Percentiles rank a stretch among this genome's conserved stretches.
Evolutionary conservation across 306 rosid species (phyloP).

Genomic region (Pterocarpus macrocarpus): DNA sequence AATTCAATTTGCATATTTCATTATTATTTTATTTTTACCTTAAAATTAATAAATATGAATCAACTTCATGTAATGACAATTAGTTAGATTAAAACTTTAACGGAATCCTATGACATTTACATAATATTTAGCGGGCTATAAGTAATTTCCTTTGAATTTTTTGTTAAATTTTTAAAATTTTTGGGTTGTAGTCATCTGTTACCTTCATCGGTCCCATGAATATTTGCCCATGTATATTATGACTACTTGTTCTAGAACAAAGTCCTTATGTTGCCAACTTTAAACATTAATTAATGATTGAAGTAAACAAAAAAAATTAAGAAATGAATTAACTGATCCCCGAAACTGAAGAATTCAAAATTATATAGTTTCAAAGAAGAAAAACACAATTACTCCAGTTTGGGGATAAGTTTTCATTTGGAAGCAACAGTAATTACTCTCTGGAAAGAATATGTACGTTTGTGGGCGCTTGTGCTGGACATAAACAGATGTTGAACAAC

Average conservation of each 20-base stretch:
- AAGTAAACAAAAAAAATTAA: background rate
- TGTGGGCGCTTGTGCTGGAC: background rate
- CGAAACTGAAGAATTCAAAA: background rate
- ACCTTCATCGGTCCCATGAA: background rate
- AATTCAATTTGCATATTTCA: too few species aligned
- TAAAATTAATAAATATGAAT: too few species aligned
- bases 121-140: too few species aligned
- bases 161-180: background rate
- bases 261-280: background rate
- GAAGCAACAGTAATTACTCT: background rate
- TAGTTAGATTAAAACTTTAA: too few species aligned
- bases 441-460: background rate
- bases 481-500: background rate
- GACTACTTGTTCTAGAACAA: background rate
- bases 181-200: background rate
- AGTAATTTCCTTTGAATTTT: too few species aligned
- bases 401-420: background rate
- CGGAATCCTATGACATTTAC: too few species aligned
- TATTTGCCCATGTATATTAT: background rate
- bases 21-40: too few species aligned
- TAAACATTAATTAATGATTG: background rate
- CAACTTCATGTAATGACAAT: too few species aligned
- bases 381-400: background rate
- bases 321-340: conserved; percentile 1
- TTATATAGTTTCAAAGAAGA: background rate